Evolutionary conservation across 768 basidiomycete genomes (phyloP), one percentile per base, ranked within the genome.

Genomic region (Boletus barrowsii): DNA sequence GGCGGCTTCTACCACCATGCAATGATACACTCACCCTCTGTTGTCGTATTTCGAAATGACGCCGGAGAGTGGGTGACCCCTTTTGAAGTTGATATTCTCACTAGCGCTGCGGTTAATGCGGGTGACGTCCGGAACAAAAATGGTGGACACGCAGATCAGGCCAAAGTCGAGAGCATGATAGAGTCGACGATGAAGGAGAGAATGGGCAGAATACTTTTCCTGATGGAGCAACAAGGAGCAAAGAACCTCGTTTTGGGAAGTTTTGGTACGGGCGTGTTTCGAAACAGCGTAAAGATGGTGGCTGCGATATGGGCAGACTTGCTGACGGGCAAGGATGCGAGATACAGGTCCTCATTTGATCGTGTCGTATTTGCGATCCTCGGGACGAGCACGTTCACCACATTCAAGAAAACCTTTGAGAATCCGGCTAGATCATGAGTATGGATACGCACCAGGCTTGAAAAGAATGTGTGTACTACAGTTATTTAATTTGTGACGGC

Each of bases 181-280:
- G 76, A 77, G 57, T 58, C 56, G 7, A 69, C 70, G 37, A 90
- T 90, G 88, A 77, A 72, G 53, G 86, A 88, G 67, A 76, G 88
- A 30, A 89, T 90, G 82, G 83, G 72, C 1, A 76, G 88, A 26
- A 75, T 90, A 44, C 66, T 91, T 26, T 80, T 73, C 51, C 72
- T 89, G 30, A 86, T 89, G 65, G 82, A 89, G 69, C 73, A 74
- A 49, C 75, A 82, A 62, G 82, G 83, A 17, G 79, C 78, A 17
- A 76, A 72, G 63, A 76, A 82, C 60, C 57, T 90, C 45, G 82
- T 90, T 0, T 71, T 91, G 29, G 88, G 89, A 32, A 83, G 83
- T 60, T 91, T 87, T 66, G 88, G 88, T 13, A 90, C 89, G 1
- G 88, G 89, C 3, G 88, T 86, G 3, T 91, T 90, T 70, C 75